phyloP scores from a whole-genome alignment of 805 yeast species.

The Yamadazyma phyllophila region DNA sequence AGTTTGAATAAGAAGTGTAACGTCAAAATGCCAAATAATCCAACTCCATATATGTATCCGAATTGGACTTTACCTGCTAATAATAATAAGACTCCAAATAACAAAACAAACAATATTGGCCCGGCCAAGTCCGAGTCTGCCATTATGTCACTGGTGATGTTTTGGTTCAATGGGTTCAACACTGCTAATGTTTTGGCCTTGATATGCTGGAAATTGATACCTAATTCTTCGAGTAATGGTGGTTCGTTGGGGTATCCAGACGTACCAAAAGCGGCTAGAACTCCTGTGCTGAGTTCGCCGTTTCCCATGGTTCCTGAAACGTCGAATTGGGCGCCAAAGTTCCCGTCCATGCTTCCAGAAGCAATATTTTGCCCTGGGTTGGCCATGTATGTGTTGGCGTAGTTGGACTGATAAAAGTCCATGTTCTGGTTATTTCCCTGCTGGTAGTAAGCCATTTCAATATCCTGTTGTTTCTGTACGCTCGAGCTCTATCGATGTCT shows the following conservation, averaged over 20 bases:
- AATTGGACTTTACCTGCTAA: conserved; percentile 93
- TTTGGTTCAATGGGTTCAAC: conserved; percentile 65
- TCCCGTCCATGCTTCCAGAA: conserved; percentile 26
- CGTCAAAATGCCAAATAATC: conserved; percentile 82
- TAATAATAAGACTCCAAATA: conserved; percentile 79
- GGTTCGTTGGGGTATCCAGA: conserved; percentile 95
- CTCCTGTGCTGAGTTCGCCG: conserved; percentile 63
- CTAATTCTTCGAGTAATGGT: conserved; percentile 86
- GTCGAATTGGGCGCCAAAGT: conserved; percentile 35
- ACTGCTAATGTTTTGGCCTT: conserved; percentile 82
- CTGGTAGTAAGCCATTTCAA: conserved; percentile 40
- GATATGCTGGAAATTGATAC: conserved; percentile 88
- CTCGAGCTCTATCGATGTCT: background rate
- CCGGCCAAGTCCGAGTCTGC: conserved; percentile 94
- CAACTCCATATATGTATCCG: conserved; percentile 96
- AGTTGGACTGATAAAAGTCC: conserved; percentile 44
- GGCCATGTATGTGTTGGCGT: conserved; percentile 27
- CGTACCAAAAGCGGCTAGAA: conserved; percentile 89
- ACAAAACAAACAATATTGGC: conserved; percentile 81
- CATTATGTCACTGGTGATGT: conserved; percentile 67
- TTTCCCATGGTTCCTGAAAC: conserved; percentile 43
- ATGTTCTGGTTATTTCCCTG: conserved; percentile 30
- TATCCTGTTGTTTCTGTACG: background rate
- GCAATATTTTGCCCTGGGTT: conserved; percentile 14
- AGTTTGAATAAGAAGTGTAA: conserved; percentile 81